phyloP scores from a whole-genome alignment of 306 rosid genomes.

The Dryas octopetala region DNA sequence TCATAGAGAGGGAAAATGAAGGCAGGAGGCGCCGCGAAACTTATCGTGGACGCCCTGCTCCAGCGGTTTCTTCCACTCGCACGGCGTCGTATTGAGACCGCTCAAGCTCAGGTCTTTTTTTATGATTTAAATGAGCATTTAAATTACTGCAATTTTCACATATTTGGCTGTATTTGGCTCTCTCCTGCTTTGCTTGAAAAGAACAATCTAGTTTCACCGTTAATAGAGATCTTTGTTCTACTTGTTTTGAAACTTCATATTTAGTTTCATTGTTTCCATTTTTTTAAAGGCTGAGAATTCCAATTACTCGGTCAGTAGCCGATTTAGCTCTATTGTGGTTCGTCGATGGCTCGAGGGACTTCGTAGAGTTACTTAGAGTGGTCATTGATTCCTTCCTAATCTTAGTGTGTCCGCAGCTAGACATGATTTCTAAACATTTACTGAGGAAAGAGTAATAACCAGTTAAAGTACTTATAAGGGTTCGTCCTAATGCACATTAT shows the following conservation, averaged over 20 bases:
- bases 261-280: not conserved
- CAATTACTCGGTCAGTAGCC: not conserved
- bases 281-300: no score
- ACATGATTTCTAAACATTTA: not conserved
- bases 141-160: not conserved
- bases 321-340: not conserved
- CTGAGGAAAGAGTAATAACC: not conserved
- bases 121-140: not conserved
- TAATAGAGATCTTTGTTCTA: not conserved
- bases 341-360: not conserved
- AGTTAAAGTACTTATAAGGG: not conserved
- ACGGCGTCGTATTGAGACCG: slow-evolving; percentile 97
- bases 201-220: not conserved
- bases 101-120: slow-evolving; percentile 84
- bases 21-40: slow-evolving; percentile 96
- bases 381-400: not conserved
- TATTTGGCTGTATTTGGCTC: not conserved
- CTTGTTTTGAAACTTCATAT: not conserved
- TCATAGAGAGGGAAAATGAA: slow-evolving; percentile 48
- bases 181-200: not conserved
- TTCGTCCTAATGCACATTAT: not conserved
- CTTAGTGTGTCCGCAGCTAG: not conserved
- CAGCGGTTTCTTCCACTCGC: slow-evolving; percentile 99
- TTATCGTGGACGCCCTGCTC: slow-evolving; percentile 94
- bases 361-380: not conserved